phyloP scores from a whole-genome alignment of 2,329 filamentous ascomycete species.

The Fusarium poae region DNA sequence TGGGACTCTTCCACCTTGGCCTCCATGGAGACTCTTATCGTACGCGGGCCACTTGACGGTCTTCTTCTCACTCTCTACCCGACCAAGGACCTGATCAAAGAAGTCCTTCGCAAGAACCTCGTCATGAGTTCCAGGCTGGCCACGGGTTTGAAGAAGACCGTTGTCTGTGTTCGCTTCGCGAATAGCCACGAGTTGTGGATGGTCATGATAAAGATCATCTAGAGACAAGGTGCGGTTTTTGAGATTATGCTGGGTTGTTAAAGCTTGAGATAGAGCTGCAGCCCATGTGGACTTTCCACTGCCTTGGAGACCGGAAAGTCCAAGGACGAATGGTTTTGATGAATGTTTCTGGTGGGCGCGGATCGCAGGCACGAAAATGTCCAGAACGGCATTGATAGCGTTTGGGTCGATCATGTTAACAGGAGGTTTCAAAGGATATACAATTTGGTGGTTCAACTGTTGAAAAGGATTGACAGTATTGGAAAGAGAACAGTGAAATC shows the following conservation, averaged over 20 bases:
- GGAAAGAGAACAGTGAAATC: background rate
- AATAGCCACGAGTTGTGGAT: conserved; percentile 37
- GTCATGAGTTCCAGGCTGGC: conserved; percentile 45
- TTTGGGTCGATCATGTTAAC: conserved; percentile 39
- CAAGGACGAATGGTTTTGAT: conserved; percentile 38
- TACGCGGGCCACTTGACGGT: conserved; percentile 42
- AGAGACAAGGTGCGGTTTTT: conserved; percentile 39
- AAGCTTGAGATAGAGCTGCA: conserved; percentile 31
- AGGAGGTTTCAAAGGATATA: too few species aligned
- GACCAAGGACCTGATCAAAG: conserved; percentile 21
- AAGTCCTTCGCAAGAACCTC: conserved; percentile 28
- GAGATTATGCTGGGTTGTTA: conserved; percentile 32
- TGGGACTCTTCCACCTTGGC: conserved; percentile 40
- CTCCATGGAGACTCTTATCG: conserved; percentile 43
- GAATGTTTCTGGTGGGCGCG: conserved; percentile 25
- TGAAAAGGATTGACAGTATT: background rate
- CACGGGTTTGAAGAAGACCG: conserved; percentile 36
- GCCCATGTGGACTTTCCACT: conserved; percentile 50
- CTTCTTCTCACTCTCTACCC: background rate
- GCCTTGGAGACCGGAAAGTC: conserved; percentile 45
- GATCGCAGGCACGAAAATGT: conserved; percentile 35
- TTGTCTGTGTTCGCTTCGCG: conserved; percentile 39
- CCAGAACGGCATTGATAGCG: conserved; percentile 40
- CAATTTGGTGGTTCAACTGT: background rate
- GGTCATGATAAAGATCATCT: conserved; percentile 42